These are phyloP conservation scores for Alternaria gaisen DNA, from an alignment of 2,329 filamentous ascomycete species.

Conservation along the genomic window DNA sequence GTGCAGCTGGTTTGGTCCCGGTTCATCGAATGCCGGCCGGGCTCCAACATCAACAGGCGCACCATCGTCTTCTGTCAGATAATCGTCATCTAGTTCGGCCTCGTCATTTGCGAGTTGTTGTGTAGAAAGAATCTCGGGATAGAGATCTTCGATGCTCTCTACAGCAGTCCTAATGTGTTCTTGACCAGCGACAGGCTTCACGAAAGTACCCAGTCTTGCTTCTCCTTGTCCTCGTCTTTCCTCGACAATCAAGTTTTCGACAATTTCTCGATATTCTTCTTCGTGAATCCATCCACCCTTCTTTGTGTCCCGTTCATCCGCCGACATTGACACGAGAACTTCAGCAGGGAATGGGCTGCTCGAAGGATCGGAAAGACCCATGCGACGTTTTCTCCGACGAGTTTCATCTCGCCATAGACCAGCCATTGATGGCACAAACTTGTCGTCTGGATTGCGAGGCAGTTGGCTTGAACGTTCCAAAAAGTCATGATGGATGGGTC, in stretches of 20 bases:
- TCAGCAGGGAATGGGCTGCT: slow-evolving; percentile 83
- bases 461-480: slow-evolving; percentile 73
- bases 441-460: slow-evolving; percentile 67
- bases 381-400: slow-evolving; percentile 75
- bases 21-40: not conserved
- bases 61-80: not conserved
- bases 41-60: not conserved
- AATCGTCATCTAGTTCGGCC: not conserved
- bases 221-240: slow-evolving; percentile 65
- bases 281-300: slow-evolving; percentile 94
- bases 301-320: slow-evolving; percentile 75
- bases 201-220: slow-evolving; percentile 72
- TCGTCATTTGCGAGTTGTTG: slow-evolving; percentile 24
- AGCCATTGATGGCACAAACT: slow-evolving; percentile 92
- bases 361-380: slow-evolving; percentile 69
- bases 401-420: slow-evolving; percentile 92
- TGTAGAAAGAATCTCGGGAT: slow-evolving; percentile 67
- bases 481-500: slow-evolving; percentile 88
- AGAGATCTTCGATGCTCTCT: slow-evolving; percentile 88
- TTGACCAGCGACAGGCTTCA: slow-evolving; percentile 63
- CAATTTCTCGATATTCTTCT: slow-evolving; percentile 76
- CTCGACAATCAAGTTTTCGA: slow-evolving; percentile 69
- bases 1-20: not conserved
- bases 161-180: slow-evolving; percentile 75
- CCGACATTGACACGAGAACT: slow-evolving; percentile 87